Conservation (phyloP, 148 eudicot genomes). For the Amaranthus hypochondriacus region DNA sequence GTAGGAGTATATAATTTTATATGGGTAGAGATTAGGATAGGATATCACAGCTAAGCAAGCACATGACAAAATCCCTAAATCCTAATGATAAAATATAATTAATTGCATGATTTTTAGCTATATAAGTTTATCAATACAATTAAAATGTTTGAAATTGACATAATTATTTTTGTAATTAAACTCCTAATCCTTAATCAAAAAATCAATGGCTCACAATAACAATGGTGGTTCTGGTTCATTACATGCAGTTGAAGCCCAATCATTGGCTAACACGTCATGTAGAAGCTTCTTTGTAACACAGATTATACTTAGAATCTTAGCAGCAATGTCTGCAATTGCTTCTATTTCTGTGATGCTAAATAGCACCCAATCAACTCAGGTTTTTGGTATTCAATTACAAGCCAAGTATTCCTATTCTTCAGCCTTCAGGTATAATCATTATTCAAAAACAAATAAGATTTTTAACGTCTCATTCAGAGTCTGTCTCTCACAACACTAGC, state of each 20-base stretch:
- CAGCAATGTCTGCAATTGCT: slow-evolving; percentile 19
- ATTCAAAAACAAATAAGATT: too few species aligned
- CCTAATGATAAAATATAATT: too few species aligned
- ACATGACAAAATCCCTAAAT: neutral
- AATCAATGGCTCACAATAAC: slow-evolving; percentile 19
- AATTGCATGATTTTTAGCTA: neutral
- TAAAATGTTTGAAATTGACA: neutral
- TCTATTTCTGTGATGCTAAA: slow-evolving; percentile 21
- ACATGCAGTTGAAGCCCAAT: neutral
- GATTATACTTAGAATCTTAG: slow-evolving; percentile 19
- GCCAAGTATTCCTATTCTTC: slow-evolving; percentile 27
- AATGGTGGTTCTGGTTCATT: slow-evolving; percentile 5
- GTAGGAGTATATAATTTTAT: slow-evolving; percentile 2
- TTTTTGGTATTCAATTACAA: slow-evolving; percentile 26
- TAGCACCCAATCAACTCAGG: slow-evolving; percentile 20
- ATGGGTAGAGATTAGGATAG: neutral
- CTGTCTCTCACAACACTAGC: too few species aligned
- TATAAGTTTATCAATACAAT: slow-evolving; percentile 3
- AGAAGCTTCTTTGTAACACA: slow-evolving; percentile 22
- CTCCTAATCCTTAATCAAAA: neutral
- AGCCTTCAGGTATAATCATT: slow-evolving; percentile 22
- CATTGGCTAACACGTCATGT: neutral
- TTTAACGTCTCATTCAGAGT: too few species aligned
- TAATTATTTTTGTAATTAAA: neutral
- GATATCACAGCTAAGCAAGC: slow-evolving; percentile 13